These are phyloP conservation scores for Cetradonia linearis DNA, from an alignment of 495 filamentous ascomycete genomes.

Conservation along the genomic window DNA sequence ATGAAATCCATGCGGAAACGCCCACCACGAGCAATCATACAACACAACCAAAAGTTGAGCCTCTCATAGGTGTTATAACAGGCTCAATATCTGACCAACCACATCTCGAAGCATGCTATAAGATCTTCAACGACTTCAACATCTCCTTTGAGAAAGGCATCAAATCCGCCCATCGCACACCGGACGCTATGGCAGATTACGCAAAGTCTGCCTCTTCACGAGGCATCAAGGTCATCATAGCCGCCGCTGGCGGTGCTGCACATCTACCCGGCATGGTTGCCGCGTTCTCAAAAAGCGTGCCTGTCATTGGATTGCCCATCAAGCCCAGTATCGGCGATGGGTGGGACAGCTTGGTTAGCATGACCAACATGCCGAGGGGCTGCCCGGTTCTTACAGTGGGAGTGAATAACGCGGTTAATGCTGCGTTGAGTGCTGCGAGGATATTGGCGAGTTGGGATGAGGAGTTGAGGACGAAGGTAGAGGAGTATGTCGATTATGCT, in stretches of 20 bases:
- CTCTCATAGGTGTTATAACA: conserved; percentile 79
- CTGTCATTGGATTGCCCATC: conserved; percentile 88
- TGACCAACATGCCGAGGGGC: conserved; percentile 87
- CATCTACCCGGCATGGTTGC: conserved; percentile 92
- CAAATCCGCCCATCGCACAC: conserved; percentile 91
- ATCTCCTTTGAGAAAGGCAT: conserved; percentile 72
- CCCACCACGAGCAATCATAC: background rate
- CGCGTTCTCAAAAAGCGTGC: conserved; percentile 62
- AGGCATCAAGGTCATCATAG: conserved; percentile 84
- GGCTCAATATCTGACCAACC: conserved; percentile 90
- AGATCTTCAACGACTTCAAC: conserved; percentile 62
- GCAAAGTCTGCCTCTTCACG: conserved; percentile 54
- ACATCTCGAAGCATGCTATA: conserved; percentile 63
- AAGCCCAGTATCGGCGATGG: conserved; percentile 82
- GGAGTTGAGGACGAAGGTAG: conserved; percentile 18
- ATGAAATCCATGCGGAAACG: conserved; percentile 46
- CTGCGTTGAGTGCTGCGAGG: conserved; percentile 72
- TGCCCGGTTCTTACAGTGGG: conserved; percentile 83
- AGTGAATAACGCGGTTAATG: conserved; percentile 91
- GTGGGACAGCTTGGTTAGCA: conserved; percentile 78
- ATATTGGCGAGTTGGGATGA: conserved; percentile 63
- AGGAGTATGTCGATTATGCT: conserved; percentile 18
- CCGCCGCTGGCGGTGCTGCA: conserved; percentile 86
- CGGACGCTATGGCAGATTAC: conserved; percentile 69
- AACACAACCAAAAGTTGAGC: conserved; percentile 30